phyloP scores from a whole-genome alignment of 352 stramenopile genomes.

The Elongisporangium anandrum region DNA sequence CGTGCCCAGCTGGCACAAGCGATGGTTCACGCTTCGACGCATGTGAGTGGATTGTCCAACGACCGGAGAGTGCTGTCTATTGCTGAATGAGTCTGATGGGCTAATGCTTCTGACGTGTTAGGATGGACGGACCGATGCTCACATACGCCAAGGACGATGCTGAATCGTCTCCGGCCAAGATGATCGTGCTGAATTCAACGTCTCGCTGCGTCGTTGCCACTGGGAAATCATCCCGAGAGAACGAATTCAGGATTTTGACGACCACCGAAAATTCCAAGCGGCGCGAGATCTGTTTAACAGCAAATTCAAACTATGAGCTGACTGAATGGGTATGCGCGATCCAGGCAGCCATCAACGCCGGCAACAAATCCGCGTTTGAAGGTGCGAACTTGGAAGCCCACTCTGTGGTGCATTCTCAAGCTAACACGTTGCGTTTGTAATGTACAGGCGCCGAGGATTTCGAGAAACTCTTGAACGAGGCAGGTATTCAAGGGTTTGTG shows the following conservation, averaged over 20 bases:
- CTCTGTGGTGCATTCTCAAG: neutral
- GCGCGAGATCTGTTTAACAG: slow-evolving; percentile 59
- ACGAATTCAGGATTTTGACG: slow-evolving; percentile 78
- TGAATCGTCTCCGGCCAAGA: slow-evolving; percentile 43
- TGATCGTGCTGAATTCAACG: slow-evolving; percentile 73
- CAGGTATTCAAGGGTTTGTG: slow-evolving; percentile 75
- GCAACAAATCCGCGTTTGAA: slow-evolving; percentile 74
- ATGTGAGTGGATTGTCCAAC: slow-evolving; percentile 31
- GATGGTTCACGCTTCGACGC: slow-evolving; percentile 73
- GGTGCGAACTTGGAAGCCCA: slow-evolving; percentile 13
- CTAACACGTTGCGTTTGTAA: neutral
- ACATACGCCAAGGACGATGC: slow-evolving; percentile 74
- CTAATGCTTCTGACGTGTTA: slow-evolving; percentile 13
- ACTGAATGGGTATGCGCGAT: slow-evolving; percentile 80
- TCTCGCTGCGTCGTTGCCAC: slow-evolving; percentile 58
- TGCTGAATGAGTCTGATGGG: neutral
- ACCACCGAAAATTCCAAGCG: slow-evolving; percentile 57
- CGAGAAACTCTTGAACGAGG: slow-evolving; percentile 72
- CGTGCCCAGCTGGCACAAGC: slow-evolving; percentile 73
- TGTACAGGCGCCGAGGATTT: slow-evolving; percentile 31
- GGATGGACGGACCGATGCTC: slow-evolving; percentile 65
- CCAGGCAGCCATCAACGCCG: slow-evolving; percentile 76
- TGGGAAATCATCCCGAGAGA: slow-evolving; percentile 49
- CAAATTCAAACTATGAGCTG: slow-evolving; percentile 72
- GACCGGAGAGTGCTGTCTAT: neutral